phyloP scores from a whole-genome alignment of 352 stramenopile species.

The Pythium brassicae region DNA sequence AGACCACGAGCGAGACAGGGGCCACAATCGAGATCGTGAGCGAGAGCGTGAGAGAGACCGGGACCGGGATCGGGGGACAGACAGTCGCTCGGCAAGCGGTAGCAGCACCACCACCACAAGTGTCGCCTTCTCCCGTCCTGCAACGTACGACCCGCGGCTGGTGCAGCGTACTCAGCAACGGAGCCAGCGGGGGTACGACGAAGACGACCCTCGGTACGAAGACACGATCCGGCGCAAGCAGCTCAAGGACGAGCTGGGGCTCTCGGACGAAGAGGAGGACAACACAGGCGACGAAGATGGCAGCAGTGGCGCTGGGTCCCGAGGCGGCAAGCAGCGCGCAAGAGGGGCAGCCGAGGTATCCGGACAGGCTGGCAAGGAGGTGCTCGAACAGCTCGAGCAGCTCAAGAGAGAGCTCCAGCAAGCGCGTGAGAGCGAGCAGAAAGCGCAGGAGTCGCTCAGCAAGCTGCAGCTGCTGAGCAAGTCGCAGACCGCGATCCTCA shows the following conservation, averaged over 20 bases:
- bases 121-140: constrained; percentile 72
- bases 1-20: constrained; percentile 16
- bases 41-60: background rate
- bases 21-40: constrained; percentile 1
- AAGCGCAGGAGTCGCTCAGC: constrained; percentile 69
- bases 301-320: constrained; percentile 1
- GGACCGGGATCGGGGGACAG: background rate
- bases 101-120: constrained; percentile 1
- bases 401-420: constrained; percentile 52
- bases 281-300: constrained; percentile 7
- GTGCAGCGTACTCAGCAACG: constrained; percentile 49
- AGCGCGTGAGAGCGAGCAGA: constrained; percentile 63
- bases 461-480: constrained; percentile 84
- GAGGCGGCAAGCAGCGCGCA: background rate
- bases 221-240: constrained; percentile 49
- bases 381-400: constrained; percentile 42
- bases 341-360: constrained; percentile 2
- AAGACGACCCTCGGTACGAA: constrained; percentile 37
- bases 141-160: constrained; percentile 77
- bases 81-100: background rate
- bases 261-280: constrained; percentile 57
- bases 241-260: constrained; percentile 75
- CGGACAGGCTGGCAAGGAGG: constrained; percentile 15
- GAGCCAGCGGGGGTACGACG: constrained; percentile 28
- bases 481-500: constrained; percentile 79